Evolutionary conservation across 1,284 basidiomycete species (phyloP), one percentile per base, ranked within the genome.

Genomic region (Puccinia hordei): DNA sequence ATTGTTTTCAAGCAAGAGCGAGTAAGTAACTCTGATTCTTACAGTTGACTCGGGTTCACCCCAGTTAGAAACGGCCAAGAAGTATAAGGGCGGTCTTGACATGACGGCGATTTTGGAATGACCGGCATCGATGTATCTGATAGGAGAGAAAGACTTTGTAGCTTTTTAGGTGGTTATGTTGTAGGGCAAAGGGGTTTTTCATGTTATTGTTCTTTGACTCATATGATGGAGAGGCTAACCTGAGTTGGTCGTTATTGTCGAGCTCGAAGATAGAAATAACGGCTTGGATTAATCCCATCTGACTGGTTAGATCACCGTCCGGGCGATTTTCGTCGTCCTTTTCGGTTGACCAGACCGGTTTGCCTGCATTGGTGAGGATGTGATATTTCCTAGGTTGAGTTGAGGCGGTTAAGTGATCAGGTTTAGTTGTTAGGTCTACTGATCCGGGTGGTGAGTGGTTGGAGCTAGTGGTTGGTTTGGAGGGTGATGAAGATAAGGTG

Each of bases 21-120:
- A n/a, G n/a, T n/a, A n/a, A n/a, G n/a, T n/a, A n/a, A n/a, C n/a
- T n/a, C n/a, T n/a, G n/a, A 24, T 22, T 89, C 93, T 88, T 87
- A 96, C 93, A 83, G 95, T 91, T 82, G 92, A 92, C 86, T 96
- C 94, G 0, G 95, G 94, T 86, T 97, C 95, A 38, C 93, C 92
- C 93, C 93, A 96, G 30, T 91, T 90, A 38, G 93, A 94, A 2
- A 91, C 91, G 83, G 92, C 95, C 27, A 92, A 93, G 83, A 96
- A 92, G 86, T 98, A 98, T 38, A 99, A 87, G 2, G 96, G 96
- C 8, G 92, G 86, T 61, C 93, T 90, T 66, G 95, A 88, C 8
- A 95, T 85, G 85, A 98, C 97, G 0, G 91, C 91, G 79, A 99
- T 95, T 72, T 90, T 89, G 4, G 91, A 90, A 13, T 87, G 87